A percentile compares a stretch with the other conserved stretches of the same genome.
These are phyloP conservation scores for Passiflora organensis DNA, from an alignment of 345 rosid genomes.

Conservation along the genomic window DNA sequence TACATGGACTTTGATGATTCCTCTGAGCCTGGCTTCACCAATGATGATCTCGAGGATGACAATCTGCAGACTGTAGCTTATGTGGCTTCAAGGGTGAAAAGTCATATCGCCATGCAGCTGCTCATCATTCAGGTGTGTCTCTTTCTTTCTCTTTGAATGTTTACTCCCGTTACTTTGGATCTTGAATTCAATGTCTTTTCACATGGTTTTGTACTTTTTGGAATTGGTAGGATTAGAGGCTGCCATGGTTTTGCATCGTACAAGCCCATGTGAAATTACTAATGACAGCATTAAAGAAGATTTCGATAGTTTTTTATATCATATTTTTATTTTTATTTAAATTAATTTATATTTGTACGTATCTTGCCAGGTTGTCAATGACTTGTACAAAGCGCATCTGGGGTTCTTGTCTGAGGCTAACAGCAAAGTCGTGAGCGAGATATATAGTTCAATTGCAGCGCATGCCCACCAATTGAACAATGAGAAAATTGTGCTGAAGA, in stretches of 20 bases:
- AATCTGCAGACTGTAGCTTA: conserved; percentile 67
- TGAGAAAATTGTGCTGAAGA: conserved; percentile 47
- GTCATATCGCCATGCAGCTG: conserved; percentile 73
- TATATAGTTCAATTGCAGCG: conserved; percentile 54
- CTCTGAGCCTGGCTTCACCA: conserved; percentile 54
- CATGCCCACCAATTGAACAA: conserved; percentile 67
- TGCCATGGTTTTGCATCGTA: no score
- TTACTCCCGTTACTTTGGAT: no score
- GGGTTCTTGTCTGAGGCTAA: conserved; percentile 44
- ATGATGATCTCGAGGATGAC: conserved; percentile 63
- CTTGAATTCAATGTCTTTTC: no score
- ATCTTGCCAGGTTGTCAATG: conserved; percentile 60
- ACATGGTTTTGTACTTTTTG: no score
- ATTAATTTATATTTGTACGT: no score
- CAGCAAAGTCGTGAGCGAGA: conserved; percentile 40
- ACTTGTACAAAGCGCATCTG: conserved; percentile 48
- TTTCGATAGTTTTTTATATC: not conserved
- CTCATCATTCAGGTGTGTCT: conserved; percentile 57
- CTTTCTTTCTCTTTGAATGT: no score
- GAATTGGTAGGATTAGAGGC: no score
- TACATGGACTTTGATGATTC: conserved; percentile 40
- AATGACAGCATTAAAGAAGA: not conserved
- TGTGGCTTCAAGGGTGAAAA: conserved; percentile 75
- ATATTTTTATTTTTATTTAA: not conserved
- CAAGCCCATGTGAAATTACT: no score